A percentile compares a stretch with the other conserved stretches of the same genome.
Conservation (phyloP, 306 rosid species). For the Oxytropis ochrocephala region DNA sequence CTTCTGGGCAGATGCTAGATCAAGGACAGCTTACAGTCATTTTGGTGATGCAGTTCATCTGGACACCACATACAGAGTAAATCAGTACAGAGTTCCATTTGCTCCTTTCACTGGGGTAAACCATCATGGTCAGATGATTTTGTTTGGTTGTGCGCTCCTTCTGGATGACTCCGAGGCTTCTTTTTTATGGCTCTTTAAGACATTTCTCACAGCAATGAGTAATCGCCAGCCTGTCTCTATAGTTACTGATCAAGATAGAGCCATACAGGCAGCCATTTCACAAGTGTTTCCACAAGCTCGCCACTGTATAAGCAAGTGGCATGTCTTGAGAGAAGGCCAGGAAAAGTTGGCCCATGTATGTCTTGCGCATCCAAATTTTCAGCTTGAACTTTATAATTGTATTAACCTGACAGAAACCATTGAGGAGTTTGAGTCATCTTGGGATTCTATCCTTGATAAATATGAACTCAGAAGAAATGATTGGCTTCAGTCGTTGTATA, state of each 20-base stretch:
- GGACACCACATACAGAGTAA: constrained; percentile 66
- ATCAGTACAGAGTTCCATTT: constrained; percentile 76
- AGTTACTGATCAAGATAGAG: constrained; percentile 75
- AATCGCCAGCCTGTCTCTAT: constrained; percentile 68
- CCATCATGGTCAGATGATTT: constrained; percentile 77
- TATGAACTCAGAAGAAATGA: constrained; percentile 77
- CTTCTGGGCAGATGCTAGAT: constrained; percentile 89
- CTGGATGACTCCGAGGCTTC: constrained; percentile 88
- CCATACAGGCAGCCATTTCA: constrained; percentile 67
- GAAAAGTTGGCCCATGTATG: constrained; percentile 80
- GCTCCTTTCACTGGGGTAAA: constrained; percentile 87
- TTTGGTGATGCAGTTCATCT: constrained; percentile 76
- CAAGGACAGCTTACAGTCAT: constrained; percentile 72
- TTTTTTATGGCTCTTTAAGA: constrained; percentile 75
- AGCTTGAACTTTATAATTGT: constrained; percentile 80
- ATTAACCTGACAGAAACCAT: constrained; percentile 88
- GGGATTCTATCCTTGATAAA: constrained; percentile 73
- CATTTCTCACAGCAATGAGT: constrained; percentile 85
- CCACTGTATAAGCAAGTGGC: constrained; percentile 80
- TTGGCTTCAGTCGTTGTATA: constrained; percentile 73
- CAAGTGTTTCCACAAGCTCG: constrained; percentile 83
- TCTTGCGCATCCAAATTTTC: constrained; percentile 65
- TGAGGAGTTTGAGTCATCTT: constrained; percentile 86
- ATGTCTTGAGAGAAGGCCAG: constrained; percentile 90
- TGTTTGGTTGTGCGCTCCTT: constrained; percentile 90